A percentile compares a stretch with the other conserved stretches of the same genome.
Conservation (phyloP, 129 eudicot species). For the Saposhnikovia divaricata region DNA sequence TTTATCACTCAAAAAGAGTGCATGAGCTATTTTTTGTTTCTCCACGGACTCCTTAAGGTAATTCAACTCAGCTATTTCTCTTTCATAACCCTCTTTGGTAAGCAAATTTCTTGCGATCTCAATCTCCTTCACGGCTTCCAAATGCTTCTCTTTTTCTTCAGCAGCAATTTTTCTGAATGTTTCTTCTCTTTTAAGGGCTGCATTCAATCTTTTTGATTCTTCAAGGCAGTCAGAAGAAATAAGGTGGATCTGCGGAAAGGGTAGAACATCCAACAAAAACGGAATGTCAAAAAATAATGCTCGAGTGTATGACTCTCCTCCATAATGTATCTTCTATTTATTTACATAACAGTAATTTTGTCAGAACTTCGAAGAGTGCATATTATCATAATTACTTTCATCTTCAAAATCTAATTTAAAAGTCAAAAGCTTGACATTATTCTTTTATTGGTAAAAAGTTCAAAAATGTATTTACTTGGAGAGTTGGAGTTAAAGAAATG, state of each 20-base stretch:
- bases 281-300: background rate
- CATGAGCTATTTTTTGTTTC: conserved; percentile 57
- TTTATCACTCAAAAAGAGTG: conserved; percentile 44
- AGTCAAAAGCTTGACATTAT: background rate
- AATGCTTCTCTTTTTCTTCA: conserved; percentile 60
- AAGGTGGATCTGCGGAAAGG: conserved; percentile 44
- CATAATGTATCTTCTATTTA: background rate
- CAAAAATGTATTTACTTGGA: background rate
- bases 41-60: conserved; percentile 49
- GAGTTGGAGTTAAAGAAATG: background rate
- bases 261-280: background rate
- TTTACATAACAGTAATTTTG: background rate
- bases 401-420: background rate
- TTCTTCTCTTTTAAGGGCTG: conserved; percentile 63
- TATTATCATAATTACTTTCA: background rate
- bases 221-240: conserved; percentile 57
- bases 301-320: background rate
- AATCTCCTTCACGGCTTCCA: conserved; percentile 53
- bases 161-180: conserved; percentile 58
- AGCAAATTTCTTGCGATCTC: conserved; percentile 48
- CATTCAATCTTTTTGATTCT: conserved; percentile 54
- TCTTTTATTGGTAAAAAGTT: background rate
- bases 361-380: background rate
- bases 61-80: conserved; percentile 65
- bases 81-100: conserved; percentile 57